Evolutionary conservation across 2,329 filamentous ascomycete species (phyloP).

Genomic region (Xylaria hypoxylon): DNA sequence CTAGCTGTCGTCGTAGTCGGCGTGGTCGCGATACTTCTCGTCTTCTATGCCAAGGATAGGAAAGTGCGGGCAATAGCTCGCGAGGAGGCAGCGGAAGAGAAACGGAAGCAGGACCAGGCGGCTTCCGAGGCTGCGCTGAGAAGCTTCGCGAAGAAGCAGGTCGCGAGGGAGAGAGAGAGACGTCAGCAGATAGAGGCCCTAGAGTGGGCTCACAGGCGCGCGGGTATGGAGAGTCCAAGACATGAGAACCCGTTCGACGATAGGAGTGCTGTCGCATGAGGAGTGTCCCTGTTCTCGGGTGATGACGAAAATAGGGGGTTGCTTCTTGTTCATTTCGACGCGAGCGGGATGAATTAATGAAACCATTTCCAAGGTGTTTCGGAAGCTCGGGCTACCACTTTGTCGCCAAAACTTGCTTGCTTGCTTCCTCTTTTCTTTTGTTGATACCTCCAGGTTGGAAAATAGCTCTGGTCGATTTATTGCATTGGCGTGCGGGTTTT

Average conservation of each 20-base stretch:
- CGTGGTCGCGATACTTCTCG: slow-evolving; percentile 57
- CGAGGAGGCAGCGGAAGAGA: slow-evolving; percentile 63
- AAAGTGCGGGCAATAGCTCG: slow-evolving; percentile 57
- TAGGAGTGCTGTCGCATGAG: background rate
- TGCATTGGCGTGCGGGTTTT: slow-evolving; percentile 2
- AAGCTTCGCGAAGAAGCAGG: background rate
- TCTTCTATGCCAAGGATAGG: slow-evolving; percentile 65
- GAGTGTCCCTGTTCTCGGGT: background rate
- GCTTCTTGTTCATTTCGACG: background rate
- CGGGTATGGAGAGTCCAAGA: slow-evolving; percentile 6
- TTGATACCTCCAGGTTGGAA: slow-evolving; percentile 2
- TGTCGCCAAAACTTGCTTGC: background rate
- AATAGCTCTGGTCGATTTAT: background rate
- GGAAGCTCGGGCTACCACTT: background rate
- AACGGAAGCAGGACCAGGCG: slow-evolving; percentile 52
- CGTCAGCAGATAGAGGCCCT: slow-evolving; percentile 22
- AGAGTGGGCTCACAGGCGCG: slow-evolving; percentile 13
- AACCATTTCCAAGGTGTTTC: slow-evolving; percentile 4
- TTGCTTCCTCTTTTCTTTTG: background rate
- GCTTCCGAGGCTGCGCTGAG: slow-evolving; percentile 9
- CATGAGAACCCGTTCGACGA: slow-evolving; percentile 25
- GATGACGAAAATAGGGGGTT: background rate
- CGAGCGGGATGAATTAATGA: background rate
- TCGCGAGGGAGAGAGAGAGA: slow-evolving; percentile 10
- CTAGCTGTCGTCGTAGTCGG: slow-evolving; percentile 57